Conservation (phyloP, 169 alveolate genomes). For the Amoebophrya sp. region DNA sequence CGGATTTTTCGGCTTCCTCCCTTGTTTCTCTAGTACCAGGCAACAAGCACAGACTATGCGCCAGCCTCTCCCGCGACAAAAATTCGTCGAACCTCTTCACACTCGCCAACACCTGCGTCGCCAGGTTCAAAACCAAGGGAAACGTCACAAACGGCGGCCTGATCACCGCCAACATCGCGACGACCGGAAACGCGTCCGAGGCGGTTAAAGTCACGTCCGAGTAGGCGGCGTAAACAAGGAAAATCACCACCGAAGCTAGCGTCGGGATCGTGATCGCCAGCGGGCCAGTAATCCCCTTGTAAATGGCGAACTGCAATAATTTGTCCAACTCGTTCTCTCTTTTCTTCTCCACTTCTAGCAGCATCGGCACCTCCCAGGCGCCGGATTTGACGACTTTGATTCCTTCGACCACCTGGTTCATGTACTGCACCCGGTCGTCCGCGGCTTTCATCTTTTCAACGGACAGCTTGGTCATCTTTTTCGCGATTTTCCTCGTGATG, state of each 20-base stretch:
- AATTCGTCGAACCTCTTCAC: background rate
- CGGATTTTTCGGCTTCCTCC: no score
- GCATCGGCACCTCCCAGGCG: background rate
- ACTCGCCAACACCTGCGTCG: background rate
- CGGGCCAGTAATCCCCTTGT: background rate
- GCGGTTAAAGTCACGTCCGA: background rate
- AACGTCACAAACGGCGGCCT: background rate
- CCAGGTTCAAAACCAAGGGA: background rate
- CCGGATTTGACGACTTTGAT: background rate
- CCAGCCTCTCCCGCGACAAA: background rate
- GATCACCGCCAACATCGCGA: background rate
- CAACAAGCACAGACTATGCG: no score
- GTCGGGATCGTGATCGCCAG: background rate
- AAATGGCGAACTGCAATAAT: background rate
- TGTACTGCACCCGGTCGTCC: background rate
- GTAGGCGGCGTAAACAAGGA: background rate
- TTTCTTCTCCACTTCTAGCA: background rate
- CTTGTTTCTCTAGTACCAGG: no score
- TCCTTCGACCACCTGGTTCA: background rate
- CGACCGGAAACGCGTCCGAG: conserved; percentile 6
- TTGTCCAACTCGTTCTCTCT: background rate
- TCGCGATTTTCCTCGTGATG: background rate
- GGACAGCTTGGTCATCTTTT: background rate
- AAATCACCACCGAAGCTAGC: background rate
- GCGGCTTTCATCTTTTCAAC: background rate